Conservation (phyloP, 2,329 filamentous ascomycete genomes). For the Colletotrichum tanaceti region DNA sequence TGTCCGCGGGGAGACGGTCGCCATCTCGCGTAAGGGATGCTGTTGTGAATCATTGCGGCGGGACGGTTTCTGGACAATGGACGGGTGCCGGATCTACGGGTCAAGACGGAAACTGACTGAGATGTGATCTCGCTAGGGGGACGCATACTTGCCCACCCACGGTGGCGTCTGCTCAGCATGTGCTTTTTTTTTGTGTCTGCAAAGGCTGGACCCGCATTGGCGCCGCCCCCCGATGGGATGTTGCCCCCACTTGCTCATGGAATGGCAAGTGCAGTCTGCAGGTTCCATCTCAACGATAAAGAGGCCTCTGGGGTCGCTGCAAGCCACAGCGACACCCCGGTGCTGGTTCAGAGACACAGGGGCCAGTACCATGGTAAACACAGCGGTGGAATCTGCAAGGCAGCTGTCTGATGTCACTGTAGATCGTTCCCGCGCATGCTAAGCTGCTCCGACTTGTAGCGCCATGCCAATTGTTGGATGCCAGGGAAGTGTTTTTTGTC, state of each 20-base stretch:
- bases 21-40: neutral
- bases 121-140: neutral
- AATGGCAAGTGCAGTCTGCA: neutral
- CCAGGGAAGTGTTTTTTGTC: constrained; percentile 19
- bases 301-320: neutral
- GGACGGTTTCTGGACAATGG: constrained; percentile 1
- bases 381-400: constrained; percentile 29
- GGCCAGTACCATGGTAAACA: constrained; percentile 9
- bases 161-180: neutral
- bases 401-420: constrained; percentile 27
- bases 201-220: neutral
- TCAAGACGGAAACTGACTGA: no score
- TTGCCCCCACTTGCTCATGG: neutral
- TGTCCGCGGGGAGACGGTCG: neutral
- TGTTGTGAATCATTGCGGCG: neutral
- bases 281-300: neutral
- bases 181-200: neutral
- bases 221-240: neutral
- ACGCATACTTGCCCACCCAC: neutral
- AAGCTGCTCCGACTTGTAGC: constrained; percentile 17
- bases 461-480: constrained; percentile 5
- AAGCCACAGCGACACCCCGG: constrained; percentile 14
- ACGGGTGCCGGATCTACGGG: constrained; percentile 5
- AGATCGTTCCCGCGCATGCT: constrained; percentile 31
- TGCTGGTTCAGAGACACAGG: neutral